A percentile compares a stretch with the other conserved stretches of the same genome.
These are phyloP conservation scores for Corylus americana DNA, from an alignment of 306 rosid species.

Conservation along the genomic window DNA sequence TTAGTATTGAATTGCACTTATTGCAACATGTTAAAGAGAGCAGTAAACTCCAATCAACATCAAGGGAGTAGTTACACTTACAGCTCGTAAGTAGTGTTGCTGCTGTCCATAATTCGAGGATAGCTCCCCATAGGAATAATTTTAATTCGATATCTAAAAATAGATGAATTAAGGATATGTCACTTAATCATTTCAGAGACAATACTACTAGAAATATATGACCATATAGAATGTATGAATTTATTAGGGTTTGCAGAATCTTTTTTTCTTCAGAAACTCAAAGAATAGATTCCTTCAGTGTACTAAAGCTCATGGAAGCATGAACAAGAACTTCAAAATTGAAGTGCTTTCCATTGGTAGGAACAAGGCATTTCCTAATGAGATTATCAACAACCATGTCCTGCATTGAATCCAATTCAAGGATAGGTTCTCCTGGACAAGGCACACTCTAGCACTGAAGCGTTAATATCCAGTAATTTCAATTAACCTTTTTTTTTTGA, in stretches of 20 bases:
- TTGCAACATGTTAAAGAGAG: neutral
- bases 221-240: neutral
- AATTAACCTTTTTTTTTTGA: too few species aligned
- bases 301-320: neutral
- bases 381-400: neutral
- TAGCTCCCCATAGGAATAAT: slow-evolving; percentile 98
- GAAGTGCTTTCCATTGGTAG: neutral
- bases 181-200: slow-evolving; percentile 15
- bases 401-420: neutral
- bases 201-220: neutral
- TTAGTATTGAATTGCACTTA: neutral
- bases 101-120: slow-evolving; percentile 85
- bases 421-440: neutral
- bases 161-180: slow-evolving; percentile 44
- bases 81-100: slow-evolving; percentile 77
- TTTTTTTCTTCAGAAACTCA: neutral
- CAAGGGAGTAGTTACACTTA: slow-evolving; percentile 44
- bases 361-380: neutral
- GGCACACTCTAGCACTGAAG: neutral
- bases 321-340: neutral
- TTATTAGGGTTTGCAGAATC: neutral
- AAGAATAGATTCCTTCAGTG: neutral
- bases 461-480: neutral
- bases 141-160: slow-evolving; percentile 77
- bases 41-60: neutral